Conservation (phyloP, 1,284 basidiomycete genomes). For the Cryptococcus sp. region DNA sequence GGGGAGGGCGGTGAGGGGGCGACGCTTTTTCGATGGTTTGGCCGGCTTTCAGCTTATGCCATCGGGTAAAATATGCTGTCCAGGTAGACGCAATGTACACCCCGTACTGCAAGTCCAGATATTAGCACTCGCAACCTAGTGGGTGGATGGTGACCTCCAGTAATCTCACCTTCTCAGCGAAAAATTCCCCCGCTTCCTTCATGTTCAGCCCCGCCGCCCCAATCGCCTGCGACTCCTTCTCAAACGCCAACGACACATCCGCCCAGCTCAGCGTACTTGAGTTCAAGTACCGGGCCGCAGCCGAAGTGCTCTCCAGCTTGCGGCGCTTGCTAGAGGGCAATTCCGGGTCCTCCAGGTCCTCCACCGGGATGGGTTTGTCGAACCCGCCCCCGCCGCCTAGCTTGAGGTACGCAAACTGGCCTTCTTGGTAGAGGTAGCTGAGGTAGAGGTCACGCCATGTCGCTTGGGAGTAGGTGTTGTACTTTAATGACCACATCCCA, state of each 20-base stretch:
- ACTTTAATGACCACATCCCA: background rate
- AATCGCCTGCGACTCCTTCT: background rate
- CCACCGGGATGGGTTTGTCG: background rate
- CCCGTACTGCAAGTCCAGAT: background rate
- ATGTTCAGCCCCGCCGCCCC: background rate
- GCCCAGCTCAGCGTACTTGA: background rate
- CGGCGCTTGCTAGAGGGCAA: too few relatives aligned
- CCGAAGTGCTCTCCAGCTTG: too few relatives aligned
- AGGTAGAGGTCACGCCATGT: constrained; percentile 9
- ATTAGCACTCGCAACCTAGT: background rate
- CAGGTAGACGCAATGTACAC: constrained; percentile 1
- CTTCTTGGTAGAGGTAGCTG: constrained; percentile 2
- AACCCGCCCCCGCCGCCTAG: background rate
- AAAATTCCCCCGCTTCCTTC: constrained; percentile 1
- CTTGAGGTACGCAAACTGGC: constrained; percentile 5
- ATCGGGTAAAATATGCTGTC: background rate
- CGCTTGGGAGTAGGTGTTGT: constrained; percentile 6
- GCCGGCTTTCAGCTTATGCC: background rate
- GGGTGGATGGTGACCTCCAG: background rate
- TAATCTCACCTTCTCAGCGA: constrained; percentile 1
- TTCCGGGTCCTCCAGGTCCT: too few relatives aligned
- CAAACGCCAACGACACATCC: background rate
- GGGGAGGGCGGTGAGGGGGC: background rate
- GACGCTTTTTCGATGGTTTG: background rate
- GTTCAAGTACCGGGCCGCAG: background rate